phyloP scores from a whole-genome alignment of 305 asterid species.

The Euphrasia arctica region DNA sequence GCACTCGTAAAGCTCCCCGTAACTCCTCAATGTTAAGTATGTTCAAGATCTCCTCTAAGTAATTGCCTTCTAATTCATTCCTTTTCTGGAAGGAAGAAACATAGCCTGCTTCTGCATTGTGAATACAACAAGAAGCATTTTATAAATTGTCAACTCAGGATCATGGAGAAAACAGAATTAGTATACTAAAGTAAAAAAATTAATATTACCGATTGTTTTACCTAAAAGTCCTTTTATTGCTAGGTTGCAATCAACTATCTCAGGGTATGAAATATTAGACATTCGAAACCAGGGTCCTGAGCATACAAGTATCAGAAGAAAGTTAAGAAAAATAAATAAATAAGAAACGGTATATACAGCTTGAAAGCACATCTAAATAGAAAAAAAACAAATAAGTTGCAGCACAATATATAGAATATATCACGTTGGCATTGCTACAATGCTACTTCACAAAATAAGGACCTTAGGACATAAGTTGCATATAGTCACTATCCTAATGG shows the following conservation, averaged over 20 bases:
- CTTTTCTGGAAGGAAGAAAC: conserved; percentile 41
- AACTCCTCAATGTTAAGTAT: conserved; percentile 65
- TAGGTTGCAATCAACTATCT: conserved; percentile 62
- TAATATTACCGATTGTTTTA: conserved; percentile 28
- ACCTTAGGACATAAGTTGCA: conserved; percentile 13
- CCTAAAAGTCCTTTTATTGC: conserved; percentile 75
- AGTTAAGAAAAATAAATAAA: not conserved
- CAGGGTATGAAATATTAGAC: conserved; percentile 73
- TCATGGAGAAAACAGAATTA: conserved; percentile 17
- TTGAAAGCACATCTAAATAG: not conserved
- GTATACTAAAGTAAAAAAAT: conserved; percentile 12
- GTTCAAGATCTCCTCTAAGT: conserved; percentile 59
- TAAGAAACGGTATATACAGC: not conserved
- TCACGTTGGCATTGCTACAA: conserved; percentile 11
- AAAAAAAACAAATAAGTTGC: conserved; percentile 11
- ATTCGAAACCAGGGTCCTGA: conserved; percentile 96
- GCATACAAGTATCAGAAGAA: not conserved
- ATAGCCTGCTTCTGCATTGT: conserved; percentile 62
- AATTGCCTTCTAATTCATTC: conserved; percentile 45
- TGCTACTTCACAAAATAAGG: conserved; percentile 19
- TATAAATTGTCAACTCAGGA: conserved; percentile 15
- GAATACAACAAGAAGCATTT: conserved; percentile 23
- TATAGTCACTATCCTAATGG: conserved; percentile 1
- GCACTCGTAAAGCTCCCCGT: conserved; percentile 59
- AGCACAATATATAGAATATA: conserved; percentile 16